Evolutionary conservation across 768 basidiomycete genomes (phyloP).

Genomic region (Xerocomus potaroensis): DNA sequence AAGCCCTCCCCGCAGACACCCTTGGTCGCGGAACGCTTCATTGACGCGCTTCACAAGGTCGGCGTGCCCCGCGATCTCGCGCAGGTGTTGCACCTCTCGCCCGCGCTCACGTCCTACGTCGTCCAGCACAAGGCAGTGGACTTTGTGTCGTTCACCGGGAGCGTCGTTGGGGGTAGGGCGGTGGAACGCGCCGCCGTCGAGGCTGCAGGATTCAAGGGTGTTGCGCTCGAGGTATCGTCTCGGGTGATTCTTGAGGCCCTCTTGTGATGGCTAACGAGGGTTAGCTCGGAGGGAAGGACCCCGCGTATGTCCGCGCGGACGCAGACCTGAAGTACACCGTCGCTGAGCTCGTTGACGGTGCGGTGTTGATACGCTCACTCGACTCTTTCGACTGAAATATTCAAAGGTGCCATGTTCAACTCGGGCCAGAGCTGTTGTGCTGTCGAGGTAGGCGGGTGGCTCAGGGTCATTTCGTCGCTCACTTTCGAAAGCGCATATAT

Average conservation of each 20-base stretch:
- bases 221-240: slow-evolving; percentile 70
- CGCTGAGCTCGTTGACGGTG: slow-evolving; percentile 87
- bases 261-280: slow-evolving; percentile 3
- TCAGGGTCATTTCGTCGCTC: not conserved
- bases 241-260: not conserved
- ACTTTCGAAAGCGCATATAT: slow-evolving; percentile 71
- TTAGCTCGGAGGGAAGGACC: slow-evolving; percentile 95
- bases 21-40: slow-evolving; percentile 77
- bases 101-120: slow-evolving; percentile 52
- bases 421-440: slow-evolving; percentile 97
- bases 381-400: not conserved
- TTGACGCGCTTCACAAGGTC: slow-evolving; percentile 60
- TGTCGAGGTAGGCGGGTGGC: slow-evolving; percentile 58
- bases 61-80: slow-evolving; percentile 75
- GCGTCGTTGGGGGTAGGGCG: slow-evolving; percentile 69
- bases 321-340: slow-evolving; percentile 81
- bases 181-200: slow-evolving; percentile 68
- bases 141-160: slow-evolving; percentile 91
- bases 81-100: slow-evolving; percentile 72
- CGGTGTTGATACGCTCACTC: slow-evolving; percentile 4
- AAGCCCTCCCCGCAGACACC: slow-evolving; percentile 99
- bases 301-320: slow-evolving; percentile 89
- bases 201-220: slow-evolving; percentile 76
- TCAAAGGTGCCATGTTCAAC: slow-evolving; percentile 86
- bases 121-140: slow-evolving; percentile 64